These are phyloP conservation scores for Flaveria bidentis DNA, from an alignment of 129 eudicot genomes.

Conservation along the genomic window DNA sequence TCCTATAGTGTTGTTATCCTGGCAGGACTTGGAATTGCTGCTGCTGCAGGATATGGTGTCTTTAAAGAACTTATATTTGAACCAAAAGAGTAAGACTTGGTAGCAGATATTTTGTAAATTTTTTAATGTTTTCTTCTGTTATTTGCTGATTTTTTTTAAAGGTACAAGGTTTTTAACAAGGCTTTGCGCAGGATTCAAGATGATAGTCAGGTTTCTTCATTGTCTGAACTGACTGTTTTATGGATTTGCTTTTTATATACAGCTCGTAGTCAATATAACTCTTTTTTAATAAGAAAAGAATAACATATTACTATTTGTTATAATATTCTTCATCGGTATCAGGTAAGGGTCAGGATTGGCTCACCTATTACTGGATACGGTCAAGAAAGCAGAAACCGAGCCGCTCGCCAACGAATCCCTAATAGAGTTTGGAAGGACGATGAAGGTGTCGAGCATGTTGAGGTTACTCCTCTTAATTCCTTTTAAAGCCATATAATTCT, in stretches of 20 bases:
- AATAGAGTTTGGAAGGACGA: slow-evolving; percentile 81
- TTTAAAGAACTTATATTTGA: slow-evolving; percentile 86
- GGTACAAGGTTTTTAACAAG: slow-evolving; percentile 93
- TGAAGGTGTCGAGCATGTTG: slow-evolving; percentile 85
- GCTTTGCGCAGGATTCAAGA: slow-evolving; percentile 80
- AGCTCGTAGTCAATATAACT: not conserved
- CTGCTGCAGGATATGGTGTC: slow-evolving; percentile 88
- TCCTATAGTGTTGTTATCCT: slow-evolving; percentile 75
- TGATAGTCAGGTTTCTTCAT: slow-evolving; percentile 75
- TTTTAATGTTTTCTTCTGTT: not conserved
- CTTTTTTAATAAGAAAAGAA: not conserved
- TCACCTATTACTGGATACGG: slow-evolving; percentile 93
- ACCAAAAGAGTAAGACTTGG: slow-evolving; percentile 83
- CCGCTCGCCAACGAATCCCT: slow-evolving; percentile 85
- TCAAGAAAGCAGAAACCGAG: slow-evolving; percentile 88
- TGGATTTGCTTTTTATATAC: slow-evolving; percentile 1
- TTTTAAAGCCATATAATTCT: not conserved
- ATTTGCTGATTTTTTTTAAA: slow-evolving; percentile 33
- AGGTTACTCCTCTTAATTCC: slow-evolving; percentile 44
- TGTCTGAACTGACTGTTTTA: slow-evolving; percentile 22
- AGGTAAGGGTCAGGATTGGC: slow-evolving; percentile 89
- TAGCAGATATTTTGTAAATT: not conserved
- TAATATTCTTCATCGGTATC: slow-evolving; percentile 17
- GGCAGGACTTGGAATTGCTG: slow-evolving; percentile 90
- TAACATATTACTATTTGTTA: not conserved